phyloP scores from a whole-genome alignment of 257 asterid species.

The Lycium ferocissimum region DNA sequence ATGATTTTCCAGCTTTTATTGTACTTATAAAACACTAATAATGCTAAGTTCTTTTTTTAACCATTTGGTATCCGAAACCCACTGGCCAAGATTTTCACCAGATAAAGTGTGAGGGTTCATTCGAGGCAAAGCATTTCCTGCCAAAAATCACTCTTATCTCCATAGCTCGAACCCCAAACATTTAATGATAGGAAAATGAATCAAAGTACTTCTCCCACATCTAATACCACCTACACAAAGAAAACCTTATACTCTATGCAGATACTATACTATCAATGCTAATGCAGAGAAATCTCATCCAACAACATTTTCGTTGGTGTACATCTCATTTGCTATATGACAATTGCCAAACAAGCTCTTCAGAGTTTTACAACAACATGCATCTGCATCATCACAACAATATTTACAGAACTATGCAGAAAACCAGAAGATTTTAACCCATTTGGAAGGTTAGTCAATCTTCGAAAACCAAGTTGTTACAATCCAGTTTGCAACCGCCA shows the following conservation, averaged over 20 bases:
- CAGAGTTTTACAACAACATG: constrained; percentile 9
- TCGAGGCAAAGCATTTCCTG: background rate
- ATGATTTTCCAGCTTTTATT: too few relatives aligned
- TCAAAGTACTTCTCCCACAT: background rate
- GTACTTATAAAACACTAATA: background rate
- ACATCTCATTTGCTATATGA: constrained; percentile 23
- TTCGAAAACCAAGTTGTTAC: constrained; percentile 4
- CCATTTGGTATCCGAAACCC: too few relatives aligned
- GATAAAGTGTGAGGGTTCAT: background rate
- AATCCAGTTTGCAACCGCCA: background rate
- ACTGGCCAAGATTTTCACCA: too few relatives aligned
- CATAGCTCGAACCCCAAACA: background rate
- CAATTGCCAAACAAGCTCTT: background rate
- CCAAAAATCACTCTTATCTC: background rate
- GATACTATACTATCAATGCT: background rate
- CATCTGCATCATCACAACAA: background rate
- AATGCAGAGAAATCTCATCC: background rate
- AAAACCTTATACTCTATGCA: background rate
- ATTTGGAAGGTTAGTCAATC: background rate
- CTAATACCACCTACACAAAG: background rate
- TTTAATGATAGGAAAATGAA: too few relatives aligned
- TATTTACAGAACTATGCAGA: constrained; percentile 23
- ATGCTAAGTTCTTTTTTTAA: background rate
- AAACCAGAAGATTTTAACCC: background rate
- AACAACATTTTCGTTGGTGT: background rate